Percentiles rank a stretch among this genome's conserved stretches.
Evolutionary conservation across 495 filamentous ascomycete species (phyloP).

Genomic region (Penicillium silybi): DNA sequence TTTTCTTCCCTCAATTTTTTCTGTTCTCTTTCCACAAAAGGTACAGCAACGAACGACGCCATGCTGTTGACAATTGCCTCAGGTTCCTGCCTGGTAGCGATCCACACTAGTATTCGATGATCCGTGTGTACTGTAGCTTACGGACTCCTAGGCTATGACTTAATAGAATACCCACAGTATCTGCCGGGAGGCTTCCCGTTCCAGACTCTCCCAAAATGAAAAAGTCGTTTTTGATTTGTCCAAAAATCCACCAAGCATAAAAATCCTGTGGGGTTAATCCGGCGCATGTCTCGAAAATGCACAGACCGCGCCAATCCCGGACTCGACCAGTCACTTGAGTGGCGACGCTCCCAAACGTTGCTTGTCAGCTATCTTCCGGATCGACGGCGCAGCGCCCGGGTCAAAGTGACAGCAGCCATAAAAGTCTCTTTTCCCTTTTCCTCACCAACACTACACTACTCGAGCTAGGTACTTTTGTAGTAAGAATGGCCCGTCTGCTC

Average conservation of each 20-base stretch:
- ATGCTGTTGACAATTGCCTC: neutral
- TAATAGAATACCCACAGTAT: conserved; percentile 16
- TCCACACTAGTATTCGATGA: neutral
- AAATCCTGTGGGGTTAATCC: conserved; percentile 19
- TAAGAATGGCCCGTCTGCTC: neutral
- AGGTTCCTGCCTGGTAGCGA: neutral
- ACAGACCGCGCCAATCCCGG: conserved; percentile 23
- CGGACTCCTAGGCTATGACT: no score
- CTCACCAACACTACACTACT: neutral
- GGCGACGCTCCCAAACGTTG: conserved; percentile 1
- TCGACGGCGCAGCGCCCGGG: conserved; percentile 33
- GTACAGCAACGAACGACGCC: neutral
- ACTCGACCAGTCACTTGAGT: conserved; percentile 20
- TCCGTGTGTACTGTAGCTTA: no score
- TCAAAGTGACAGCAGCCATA: conserved; percentile 25
- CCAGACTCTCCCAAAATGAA: conserved; percentile 13
- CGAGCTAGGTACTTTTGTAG: neutral
- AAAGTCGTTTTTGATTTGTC: conserved; percentile 7
- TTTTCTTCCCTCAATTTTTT: no score
- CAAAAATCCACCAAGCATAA: conserved; percentile 8
- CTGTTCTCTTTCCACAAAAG: no score
- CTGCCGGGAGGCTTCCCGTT: conserved; percentile 21
- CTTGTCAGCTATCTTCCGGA: conserved; percentile 27
- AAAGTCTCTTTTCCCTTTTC: conserved; percentile 6
- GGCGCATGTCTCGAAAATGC: conserved; percentile 24